phyloP scores from a whole-genome alignment of 1,284 basidiomycete species.

The Cutaneotrichosporon mucoides region DNA sequence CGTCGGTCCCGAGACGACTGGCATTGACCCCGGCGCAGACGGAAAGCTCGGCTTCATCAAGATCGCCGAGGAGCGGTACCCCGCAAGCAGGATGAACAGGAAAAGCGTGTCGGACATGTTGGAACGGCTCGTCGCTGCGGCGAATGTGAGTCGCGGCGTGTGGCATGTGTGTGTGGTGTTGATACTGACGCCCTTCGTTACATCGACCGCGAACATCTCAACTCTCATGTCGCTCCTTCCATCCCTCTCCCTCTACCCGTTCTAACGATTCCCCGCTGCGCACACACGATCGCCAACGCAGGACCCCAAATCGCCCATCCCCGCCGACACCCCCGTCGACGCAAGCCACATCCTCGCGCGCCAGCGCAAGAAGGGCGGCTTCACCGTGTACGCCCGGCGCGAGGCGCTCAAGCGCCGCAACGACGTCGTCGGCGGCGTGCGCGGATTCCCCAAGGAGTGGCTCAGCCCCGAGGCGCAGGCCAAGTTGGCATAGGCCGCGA shows the following conservation, averaged over 20 bases:
- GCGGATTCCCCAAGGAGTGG: slow-evolving; percentile 78
- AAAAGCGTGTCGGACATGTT: slow-evolving; percentile 79
- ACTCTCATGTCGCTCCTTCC: too few relatives aligned
- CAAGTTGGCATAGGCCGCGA: not conserved
- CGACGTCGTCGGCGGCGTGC: slow-evolving; percentile 53
- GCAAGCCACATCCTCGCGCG: slow-evolving; percentile 68
- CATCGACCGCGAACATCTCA: too few relatives aligned
- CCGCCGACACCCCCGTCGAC: slow-evolving; percentile 68
- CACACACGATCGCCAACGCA: slow-evolving; percentile 27
- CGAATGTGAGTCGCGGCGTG: slow-evolving; percentile 60
- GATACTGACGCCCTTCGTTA: not conserved
- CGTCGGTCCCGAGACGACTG: slow-evolving; percentile 38
- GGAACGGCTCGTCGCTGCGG: slow-evolving; percentile 64
- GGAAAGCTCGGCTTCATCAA: slow-evolving; percentile 69
- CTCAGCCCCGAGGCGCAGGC: slow-evolving; percentile 40
- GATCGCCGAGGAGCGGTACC: slow-evolving; percentile 78
- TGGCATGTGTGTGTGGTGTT: not conserved
- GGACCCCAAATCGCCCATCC: slow-evolving; percentile 55
- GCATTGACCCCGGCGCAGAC: not conserved
- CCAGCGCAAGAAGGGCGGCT: slow-evolving; percentile 64
- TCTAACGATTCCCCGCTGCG: too few relatives aligned
- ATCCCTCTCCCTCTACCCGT: too few relatives aligned
- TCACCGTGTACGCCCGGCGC: slow-evolving; percentile 50
- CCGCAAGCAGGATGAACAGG: slow-evolving; percentile 70
- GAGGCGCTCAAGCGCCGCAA: slow-evolving; percentile 21